Evolutionary conservation across 495 filamentous ascomycete genomes (phyloP).

Genomic region (Talaromyces stipitatus): DNA sequence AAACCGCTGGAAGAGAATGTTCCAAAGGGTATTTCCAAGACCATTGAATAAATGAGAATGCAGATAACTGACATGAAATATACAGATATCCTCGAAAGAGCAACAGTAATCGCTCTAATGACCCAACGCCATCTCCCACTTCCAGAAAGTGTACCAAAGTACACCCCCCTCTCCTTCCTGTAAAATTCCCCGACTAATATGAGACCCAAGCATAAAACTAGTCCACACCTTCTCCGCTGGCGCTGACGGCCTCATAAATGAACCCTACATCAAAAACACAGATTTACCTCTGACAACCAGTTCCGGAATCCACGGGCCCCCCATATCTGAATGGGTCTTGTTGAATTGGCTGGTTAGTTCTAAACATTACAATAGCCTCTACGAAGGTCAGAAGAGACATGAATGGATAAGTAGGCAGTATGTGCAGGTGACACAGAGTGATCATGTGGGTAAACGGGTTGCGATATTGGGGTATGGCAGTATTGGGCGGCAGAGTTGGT

Average conservation of each 20-base stretch:
- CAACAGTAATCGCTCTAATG: background rate
- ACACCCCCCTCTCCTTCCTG: background rate
- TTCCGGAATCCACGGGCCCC: slow-evolving; percentile 72
- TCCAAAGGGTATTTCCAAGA: background rate
- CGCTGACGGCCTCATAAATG: slow-evolving; percentile 54
- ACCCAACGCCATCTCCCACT: background rate
- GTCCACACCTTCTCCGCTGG: slow-evolving; percentile 75
- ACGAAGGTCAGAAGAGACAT: slow-evolving; percentile 37
- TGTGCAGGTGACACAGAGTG: slow-evolving; percentile 17
- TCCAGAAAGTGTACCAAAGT: slow-evolving; percentile 5
- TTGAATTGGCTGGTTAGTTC: slow-evolving; percentile 50
- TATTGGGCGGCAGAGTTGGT: slow-evolving; percentile 63
- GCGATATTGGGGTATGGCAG: slow-evolving; percentile 81
- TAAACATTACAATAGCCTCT: slow-evolving; percentile 40
- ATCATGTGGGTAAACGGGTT: slow-evolving; percentile 49
- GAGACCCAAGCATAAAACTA: slow-evolving; percentile 55
- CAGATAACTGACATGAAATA: background rate
- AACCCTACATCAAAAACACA: slow-evolving; percentile 58
- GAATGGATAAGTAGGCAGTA: slow-evolving; percentile 22
- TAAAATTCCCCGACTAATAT: background rate
- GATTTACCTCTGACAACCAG: slow-evolving; percentile 62
- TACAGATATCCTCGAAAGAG: background rate
- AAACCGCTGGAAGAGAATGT: slow-evolving; percentile 2
- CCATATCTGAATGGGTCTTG: slow-evolving; percentile 72
- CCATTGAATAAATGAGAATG: background rate